Evolutionary conservation across 2,329 filamentous ascomycete genomes (phyloP), one percentile per base, ranked within the genome.

Genomic region (Botrytis aclada): DNA sequence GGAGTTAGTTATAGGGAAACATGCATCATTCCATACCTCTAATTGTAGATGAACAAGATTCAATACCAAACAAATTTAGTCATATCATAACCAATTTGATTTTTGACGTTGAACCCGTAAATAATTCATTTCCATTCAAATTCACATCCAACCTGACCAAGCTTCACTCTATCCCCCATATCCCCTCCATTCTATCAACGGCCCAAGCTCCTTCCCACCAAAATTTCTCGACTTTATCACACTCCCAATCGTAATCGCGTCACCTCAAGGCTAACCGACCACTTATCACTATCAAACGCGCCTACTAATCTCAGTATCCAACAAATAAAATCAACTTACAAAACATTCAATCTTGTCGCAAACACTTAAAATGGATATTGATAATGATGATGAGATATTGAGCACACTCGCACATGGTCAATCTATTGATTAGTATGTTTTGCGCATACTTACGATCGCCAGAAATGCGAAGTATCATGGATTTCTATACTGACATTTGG

Each of bases 341-440:
- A 69, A 70, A 72, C 43, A 45, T 77, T 66, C 69, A 65, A 74
- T 71, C 63, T 66, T 76, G 76, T 79, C 76, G 77, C 78, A 78
- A 78, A 73, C 69, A 67, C 45, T 58, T 75, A 83, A 78, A 76
- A 89, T 89, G 88, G 87, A 89, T 72, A 83, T 86, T 51, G 88
- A 89, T 75, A 69, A 60, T 62, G 87, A 87, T 75, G 85, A 88
- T 69, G 76, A 78, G 58, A 71, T 80, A 32, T 66, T 81, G 18
- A 64, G 69, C 75, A 83, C 76, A 74, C 82, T 89, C 76, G 87
- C 88, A 34, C 80, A 82, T 29, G 88, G 88, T 75, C 85, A 83
- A 32, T 77, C 83, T 29, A 86, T 90, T 75, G 86, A 89, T 78
- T 85, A 85, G 89, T 90, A 83, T 82, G 87, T 80, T 74, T 60